Conservation (phyloP, 208 protist species). For the Leishmania tropica region DNA sequence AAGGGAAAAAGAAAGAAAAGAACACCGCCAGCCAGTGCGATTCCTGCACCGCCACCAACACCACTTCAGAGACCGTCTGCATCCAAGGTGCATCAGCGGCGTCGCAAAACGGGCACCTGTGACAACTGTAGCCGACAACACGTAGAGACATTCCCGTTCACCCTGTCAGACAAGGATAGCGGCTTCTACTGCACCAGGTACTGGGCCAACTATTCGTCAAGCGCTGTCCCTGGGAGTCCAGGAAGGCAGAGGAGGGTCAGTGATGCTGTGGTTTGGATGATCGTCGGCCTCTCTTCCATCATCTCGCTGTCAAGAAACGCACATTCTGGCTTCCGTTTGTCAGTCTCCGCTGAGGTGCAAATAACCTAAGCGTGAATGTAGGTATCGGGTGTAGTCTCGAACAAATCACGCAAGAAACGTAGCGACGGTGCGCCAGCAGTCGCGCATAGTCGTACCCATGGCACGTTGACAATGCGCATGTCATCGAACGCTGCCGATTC, state of each 20-base stretch:
- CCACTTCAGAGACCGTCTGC: background rate
- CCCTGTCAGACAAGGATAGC: background rate
- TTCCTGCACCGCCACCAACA: background rate
- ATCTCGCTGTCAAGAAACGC: background rate
- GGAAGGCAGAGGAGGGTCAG: background rate
- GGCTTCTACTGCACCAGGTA: constrained; percentile 25
- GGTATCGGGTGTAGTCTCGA: background rate
- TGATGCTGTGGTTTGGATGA: background rate
- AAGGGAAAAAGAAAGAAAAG: background rate
- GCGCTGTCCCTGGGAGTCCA: background rate
- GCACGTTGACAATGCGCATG: background rate
- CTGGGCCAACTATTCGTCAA: background rate
- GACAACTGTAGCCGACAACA: background rate
- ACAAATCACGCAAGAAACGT: background rate
- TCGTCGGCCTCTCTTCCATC: background rate
- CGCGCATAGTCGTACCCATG: background rate
- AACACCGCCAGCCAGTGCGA: background rate
- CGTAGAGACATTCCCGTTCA: constrained; percentile 7
- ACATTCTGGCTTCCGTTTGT: background rate
- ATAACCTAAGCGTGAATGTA: background rate
- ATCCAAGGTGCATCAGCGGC: background rate
- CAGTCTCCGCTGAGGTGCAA: background rate
- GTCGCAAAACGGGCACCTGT: constrained; percentile 1
- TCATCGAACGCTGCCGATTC: background rate
- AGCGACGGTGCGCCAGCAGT: background rate